Percentiles rank a stretch among this genome's conserved stretches.
phyloP scores from a whole-genome alignment of 1,139 yeast species.

The Saccharomyces uvarum region DNA sequence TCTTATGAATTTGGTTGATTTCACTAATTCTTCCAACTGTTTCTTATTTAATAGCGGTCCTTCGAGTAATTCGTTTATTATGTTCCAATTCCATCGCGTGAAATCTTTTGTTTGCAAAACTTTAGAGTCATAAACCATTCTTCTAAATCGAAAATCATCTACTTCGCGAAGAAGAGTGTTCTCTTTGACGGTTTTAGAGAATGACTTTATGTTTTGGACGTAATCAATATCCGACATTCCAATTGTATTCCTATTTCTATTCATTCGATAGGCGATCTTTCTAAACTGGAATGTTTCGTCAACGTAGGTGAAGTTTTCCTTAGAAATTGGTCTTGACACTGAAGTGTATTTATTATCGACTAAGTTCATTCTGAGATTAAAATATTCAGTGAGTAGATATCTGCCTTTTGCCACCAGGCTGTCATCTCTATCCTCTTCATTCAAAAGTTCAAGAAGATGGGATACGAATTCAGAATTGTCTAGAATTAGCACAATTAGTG shows the following conservation, averaged over 20 bases:
- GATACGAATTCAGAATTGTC: constrained; percentile 51
- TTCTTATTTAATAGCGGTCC: constrained; percentile 73
- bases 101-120: constrained; percentile 74
- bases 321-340: constrained; percentile 6
- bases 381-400: constrained; percentile 54
- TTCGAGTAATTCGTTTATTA: constrained; percentile 56
- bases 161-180: constrained; percentile 43
- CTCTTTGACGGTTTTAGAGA: constrained; percentile 38
- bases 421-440: constrained; percentile 35
- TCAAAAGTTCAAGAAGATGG: constrained; percentile 42
- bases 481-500: constrained; percentile 48
- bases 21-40: constrained; percentile 68
- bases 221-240: constrained; percentile 29
- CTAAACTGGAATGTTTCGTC: constrained; percentile 39
- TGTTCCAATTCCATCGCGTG: constrained; percentile 83
- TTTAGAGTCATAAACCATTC: constrained; percentile 57
- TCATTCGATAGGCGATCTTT: constrained; percentile 38
- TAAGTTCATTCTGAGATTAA: constrained; percentile 46
- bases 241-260: constrained; percentile 33
- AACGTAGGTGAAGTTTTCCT: constrained; percentile 1
- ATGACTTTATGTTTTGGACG: constrained; percentile 28
- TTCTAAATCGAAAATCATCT: constrained; percentile 66
- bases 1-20: constrained; percentile 78
- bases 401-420: constrained; percentile 49
- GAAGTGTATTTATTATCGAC: constrained; percentile 27